Conservation (phyloP, 225 moss, liverwort and hornwort genomes). For the Marchantia paleacea region DNA sequence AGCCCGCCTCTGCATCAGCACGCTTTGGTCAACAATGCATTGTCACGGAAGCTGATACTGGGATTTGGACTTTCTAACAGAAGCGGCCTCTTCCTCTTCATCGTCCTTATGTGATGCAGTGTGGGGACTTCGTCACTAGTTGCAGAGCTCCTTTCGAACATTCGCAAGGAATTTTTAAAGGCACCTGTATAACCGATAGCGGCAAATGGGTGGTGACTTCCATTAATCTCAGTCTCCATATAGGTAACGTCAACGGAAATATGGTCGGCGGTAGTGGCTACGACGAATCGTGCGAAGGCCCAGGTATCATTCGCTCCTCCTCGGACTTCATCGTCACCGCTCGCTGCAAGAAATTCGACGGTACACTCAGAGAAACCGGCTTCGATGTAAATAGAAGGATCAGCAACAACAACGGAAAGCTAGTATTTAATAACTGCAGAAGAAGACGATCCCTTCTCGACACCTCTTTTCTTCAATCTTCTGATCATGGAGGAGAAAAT, state of each 20-base stretch:
- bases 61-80: background rate
- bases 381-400: slow-evolving; percentile 4
- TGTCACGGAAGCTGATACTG: no score
- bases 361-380: background rate
- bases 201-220: slow-evolving; percentile 3
- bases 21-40: no score
- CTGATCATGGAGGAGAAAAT: no score
- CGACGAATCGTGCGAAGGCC: background rate
- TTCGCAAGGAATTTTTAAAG: background rate
- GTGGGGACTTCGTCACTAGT: slow-evolving; percentile 10
- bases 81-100: background rate
- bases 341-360: slow-evolving; percentile 17
- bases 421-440: background rate
- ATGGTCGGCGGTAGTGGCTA: slow-evolving; percentile 12
- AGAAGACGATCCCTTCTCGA: background rate
- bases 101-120: slow-evolving; percentile 4
- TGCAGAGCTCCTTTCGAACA: slow-evolving; percentile 10
- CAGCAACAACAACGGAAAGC: slow-evolving; percentile 7
- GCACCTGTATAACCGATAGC: background rate
- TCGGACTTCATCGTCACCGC: slow-evolving; percentile 8
- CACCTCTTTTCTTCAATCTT: no score
- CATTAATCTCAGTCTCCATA: background rate
- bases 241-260: slow-evolving; percentile 12
- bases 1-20: no score
- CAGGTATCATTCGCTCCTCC: background rate